Evolutionary conservation across 306 rosid genomes (phyloP).

Genomic region (Amphicarpaea edgeworthii): DNA sequence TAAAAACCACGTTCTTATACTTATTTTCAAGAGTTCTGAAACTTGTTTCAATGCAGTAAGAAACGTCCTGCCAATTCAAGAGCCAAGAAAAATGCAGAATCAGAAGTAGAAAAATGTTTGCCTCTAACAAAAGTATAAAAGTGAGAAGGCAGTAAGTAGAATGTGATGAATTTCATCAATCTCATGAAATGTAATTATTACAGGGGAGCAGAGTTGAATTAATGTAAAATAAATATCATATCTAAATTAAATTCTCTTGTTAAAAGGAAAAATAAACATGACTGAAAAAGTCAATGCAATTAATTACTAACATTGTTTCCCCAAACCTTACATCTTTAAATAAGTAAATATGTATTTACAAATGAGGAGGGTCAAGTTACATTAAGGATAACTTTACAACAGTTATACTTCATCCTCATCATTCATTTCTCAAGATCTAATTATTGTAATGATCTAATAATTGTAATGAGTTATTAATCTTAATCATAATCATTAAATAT

Average conservation of each 20-base stretch:
- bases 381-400: too few species aligned
- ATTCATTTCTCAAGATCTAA: too few species aligned
- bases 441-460: too few species aligned
- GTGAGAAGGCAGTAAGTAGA: neutral
- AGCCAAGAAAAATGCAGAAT: slow-evolving; percentile 15
- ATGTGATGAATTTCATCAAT: neutral
- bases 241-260: slow-evolving; percentile 1
- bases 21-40: slow-evolving; percentile 65
- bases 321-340: neutral
- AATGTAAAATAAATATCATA: neutral
- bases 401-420: too few species aligned
- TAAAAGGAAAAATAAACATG: neutral
- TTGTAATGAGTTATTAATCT: too few species aligned
- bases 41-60: slow-evolving; percentile 66
- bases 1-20: slow-evolving; percentile 68
- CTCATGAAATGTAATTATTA: neutral
- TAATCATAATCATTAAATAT: too few species aligned
- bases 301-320: neutral
- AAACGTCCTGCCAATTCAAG: slow-evolving; percentile 58
- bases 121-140: neutral
- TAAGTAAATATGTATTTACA: neutral
- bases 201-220: neutral
- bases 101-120: neutral
- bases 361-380: too few species aligned
- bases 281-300: slow-evolving; percentile 14